These are phyloP conservation scores for Globisporangium yorkense DNA, from an alignment of 352 stramenopile genomes.

Conservation along the genomic window DNA sequence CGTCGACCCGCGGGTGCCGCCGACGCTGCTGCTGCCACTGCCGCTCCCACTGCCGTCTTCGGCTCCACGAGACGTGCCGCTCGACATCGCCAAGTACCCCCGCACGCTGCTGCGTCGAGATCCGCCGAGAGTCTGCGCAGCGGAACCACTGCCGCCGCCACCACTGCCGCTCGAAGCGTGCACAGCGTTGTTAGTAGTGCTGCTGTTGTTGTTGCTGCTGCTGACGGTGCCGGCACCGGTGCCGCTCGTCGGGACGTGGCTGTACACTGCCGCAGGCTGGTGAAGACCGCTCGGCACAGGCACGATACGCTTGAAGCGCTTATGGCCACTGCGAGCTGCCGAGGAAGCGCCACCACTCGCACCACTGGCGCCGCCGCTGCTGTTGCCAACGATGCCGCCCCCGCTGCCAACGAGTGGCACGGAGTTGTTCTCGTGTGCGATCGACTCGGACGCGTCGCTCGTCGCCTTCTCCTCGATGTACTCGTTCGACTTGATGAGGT, in stretches of 20 bases:
- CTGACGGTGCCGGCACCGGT: conserved; percentile 1
- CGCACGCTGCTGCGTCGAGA: conserved; percentile 4
- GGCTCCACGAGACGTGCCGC: conserved; percentile 20
- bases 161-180: not conserved
- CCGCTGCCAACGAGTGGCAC: not conserved
- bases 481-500: conserved; percentile 80
- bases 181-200: conserved; percentile 1
- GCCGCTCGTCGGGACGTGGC: not conserved
- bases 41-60: conserved; percentile 23
- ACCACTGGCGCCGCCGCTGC: not conserved
- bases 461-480: conserved; percentile 76
- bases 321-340: conserved; percentile 27
- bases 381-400: too few species aligned
- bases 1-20: conserved; percentile 45
- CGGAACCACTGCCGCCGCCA: not conserved
- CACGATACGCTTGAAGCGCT: conserved; percentile 58
- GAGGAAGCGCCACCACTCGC: conserved; percentile 12
- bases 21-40: too few species aligned
- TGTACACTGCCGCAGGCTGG: not conserved
- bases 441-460: conserved; percentile 47
- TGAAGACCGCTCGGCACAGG: conserved; percentile 10
- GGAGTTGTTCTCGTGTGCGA: conserved; percentile 13
- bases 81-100: conserved; percentile 8
- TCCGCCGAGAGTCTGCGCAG: not conserved
- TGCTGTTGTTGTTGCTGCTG: conserved; percentile 2